Evolutionary conservation across 2,329 filamentous ascomycete species (phyloP).

Genomic region (Colletotrichum aenigma): DNA sequence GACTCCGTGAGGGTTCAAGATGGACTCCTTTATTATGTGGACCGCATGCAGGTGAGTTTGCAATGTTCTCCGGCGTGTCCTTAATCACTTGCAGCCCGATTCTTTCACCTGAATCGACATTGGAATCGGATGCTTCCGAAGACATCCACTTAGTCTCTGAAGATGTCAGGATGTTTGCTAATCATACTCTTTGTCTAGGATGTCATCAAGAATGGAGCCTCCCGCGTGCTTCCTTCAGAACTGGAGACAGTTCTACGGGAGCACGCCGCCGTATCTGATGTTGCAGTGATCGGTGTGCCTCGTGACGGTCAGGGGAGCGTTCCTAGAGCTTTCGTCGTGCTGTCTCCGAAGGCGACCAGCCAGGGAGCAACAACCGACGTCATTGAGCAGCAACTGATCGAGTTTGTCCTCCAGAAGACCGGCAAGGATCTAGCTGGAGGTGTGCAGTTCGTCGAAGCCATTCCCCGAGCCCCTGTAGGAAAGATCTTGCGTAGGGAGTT

Average conservation of each 20-base stretch:
- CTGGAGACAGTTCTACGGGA: neutral
- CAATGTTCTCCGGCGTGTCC: neutral
- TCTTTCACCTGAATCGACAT: neutral
- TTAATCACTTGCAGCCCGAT: neutral
- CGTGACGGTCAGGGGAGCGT: neutral
- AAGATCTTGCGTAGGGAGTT: neutral
- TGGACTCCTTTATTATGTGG: neutral
- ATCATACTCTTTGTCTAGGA: neutral
- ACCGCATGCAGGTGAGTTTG: neutral
- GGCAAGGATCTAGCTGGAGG: neutral
- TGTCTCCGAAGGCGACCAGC: neutral
- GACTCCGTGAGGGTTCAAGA: neutral
- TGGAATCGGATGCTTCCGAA: neutral
- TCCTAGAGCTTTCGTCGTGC: neutral
- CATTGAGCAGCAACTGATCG: neutral
- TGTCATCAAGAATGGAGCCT: neutral
- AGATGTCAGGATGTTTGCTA: neutral
- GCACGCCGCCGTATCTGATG: neutral
- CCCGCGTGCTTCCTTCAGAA: neutral
- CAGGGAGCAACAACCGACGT: neutral
- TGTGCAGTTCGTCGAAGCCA: neutral
- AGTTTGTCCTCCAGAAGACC: neutral
- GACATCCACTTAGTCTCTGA: neutral
- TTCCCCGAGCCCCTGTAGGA: neutral
- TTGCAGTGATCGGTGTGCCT: neutral